Evolutionary conservation across 2,329 filamentous ascomycete species (phyloP).

Genomic region (Diaporthe aspalathi): DNA sequence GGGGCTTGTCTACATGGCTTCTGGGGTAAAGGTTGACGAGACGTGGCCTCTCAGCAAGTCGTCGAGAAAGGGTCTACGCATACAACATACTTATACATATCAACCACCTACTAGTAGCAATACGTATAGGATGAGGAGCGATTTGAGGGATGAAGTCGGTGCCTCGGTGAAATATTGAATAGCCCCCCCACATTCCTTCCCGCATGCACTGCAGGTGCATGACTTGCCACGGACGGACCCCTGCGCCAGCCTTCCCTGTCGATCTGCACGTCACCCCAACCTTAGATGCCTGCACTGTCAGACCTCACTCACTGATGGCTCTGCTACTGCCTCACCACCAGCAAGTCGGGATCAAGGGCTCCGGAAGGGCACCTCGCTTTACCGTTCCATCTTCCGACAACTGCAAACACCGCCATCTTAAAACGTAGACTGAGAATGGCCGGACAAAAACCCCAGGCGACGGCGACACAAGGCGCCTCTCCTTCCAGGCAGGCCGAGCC

Average conservation of each 20-base stretch:
- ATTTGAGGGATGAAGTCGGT: background rate
- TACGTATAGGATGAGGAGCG: background rate
- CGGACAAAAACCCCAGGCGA: conserved; percentile 43
- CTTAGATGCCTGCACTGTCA: background rate
- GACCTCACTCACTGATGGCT: background rate
- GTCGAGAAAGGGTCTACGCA: background rate
- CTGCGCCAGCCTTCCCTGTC: conserved; percentile 27
- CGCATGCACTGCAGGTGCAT: conserved; percentile 19
- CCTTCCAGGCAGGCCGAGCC: conserved; percentile 39
- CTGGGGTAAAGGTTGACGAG: background rate
- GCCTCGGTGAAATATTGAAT: background rate
- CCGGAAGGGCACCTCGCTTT: background rate
- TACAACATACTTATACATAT: background rate
- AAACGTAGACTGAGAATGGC: conserved; percentile 43
- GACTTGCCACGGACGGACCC: conserved; percentile 3
- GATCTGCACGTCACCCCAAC: conserved; percentile 31
- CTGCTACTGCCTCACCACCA: conserved; percentile 11
- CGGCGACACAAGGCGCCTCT: conserved; percentile 41
- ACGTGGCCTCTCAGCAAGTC: background rate
- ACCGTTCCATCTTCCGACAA: conserved; percentile 7
- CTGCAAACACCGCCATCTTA: too few relatives aligned
- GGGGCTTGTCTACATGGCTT: background rate
- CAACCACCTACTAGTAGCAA: too few relatives aligned
- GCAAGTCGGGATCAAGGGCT: background rate
- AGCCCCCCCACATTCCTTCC: conserved; percentile 2